Conservation (phyloP, 495 filamentous ascomycete species). For the Annulohypoxylon nitens region DNA sequence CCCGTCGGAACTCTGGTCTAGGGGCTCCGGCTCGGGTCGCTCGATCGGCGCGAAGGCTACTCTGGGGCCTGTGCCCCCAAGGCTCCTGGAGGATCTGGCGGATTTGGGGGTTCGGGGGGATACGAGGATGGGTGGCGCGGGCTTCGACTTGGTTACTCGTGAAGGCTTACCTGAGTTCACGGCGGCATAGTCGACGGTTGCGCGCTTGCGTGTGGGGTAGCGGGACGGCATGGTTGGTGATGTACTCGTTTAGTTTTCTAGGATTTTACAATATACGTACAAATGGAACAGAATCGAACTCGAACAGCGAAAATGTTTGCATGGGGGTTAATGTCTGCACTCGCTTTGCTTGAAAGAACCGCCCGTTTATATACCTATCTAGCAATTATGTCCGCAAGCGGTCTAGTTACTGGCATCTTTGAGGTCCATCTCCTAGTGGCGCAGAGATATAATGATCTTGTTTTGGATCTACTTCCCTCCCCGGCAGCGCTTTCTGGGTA, state of each 20-base stretch:
- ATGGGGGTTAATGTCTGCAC: no score
- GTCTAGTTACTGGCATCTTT: background rate
- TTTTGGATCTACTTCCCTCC: background rate
- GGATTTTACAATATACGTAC: background rate
- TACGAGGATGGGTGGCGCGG: no score
- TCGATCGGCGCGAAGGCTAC: no score
- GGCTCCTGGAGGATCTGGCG: no score
- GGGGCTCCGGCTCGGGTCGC: background rate
- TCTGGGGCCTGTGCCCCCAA: no score
- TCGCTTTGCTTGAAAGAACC: no score
- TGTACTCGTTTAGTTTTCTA: background rate
- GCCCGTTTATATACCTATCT: slow-evolving; percentile 3
- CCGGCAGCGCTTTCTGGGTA: background rate
- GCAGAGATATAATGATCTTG: background rate
- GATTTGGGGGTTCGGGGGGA: no score
- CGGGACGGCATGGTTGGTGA: slow-evolving; percentile 6
- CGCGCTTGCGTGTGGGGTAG: slow-evolving; percentile 15
- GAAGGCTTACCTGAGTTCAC: background rate
- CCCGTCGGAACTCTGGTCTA: background rate
- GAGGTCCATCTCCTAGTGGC: background rate
- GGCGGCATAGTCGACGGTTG: background rate
- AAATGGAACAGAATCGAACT: background rate
- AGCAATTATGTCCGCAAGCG: slow-evolving; percentile 20
- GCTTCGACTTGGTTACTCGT: no score
- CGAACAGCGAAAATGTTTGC: no score